A percentile compares a stretch with the other conserved stretches of the same genome.
These are phyloP conservation scores for Aspergillus bertholletiae DNA, from an alignment of 495 filamentous ascomycete species.

Conservation along the genomic window DNA sequence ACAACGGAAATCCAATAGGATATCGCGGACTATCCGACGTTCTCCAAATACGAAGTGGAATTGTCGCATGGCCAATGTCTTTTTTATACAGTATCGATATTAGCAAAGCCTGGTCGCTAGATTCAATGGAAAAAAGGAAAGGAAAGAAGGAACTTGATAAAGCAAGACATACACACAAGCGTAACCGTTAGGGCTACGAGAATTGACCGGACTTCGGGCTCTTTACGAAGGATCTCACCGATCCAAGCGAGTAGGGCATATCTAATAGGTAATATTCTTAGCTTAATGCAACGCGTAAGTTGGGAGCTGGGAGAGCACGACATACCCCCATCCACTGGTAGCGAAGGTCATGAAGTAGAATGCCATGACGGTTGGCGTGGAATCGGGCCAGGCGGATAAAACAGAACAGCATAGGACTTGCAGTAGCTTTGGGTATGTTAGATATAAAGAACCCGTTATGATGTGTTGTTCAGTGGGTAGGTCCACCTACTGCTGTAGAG, in stretches of 20 bases:
- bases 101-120: not conserved
- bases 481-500: constrained; percentile 4
- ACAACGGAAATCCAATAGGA: constrained; percentile 16
- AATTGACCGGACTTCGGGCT: constrained; percentile 14
- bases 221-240: constrained; percentile 13
- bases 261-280: not conserved
- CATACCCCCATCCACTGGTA: constrained; percentile 14
- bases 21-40: constrained; percentile 15
- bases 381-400: constrained; percentile 15
- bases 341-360: constrained; percentile 21
- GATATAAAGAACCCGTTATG: too few relatives aligned
- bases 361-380: constrained; percentile 8
- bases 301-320: not conserved
- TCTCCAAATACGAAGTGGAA: constrained; percentile 16
- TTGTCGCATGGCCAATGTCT: constrained; percentile 19
- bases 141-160: too few relatives aligned
- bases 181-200: constrained; percentile 17
- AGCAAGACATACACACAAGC: constrained; percentile 12
- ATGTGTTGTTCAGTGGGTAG: too few relatives aligned
- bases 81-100: not conserved
- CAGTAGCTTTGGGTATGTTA: constrained; percentile 1
- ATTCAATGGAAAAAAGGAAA: not conserved
- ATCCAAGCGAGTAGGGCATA: constrained; percentile 16
- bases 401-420: constrained; percentile 7
- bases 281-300: not conserved